Base-by-base conservation (phyloP, 2,329 filamentous ascomycete genomes). In the Xylariomycetidae sp. region DNA sequence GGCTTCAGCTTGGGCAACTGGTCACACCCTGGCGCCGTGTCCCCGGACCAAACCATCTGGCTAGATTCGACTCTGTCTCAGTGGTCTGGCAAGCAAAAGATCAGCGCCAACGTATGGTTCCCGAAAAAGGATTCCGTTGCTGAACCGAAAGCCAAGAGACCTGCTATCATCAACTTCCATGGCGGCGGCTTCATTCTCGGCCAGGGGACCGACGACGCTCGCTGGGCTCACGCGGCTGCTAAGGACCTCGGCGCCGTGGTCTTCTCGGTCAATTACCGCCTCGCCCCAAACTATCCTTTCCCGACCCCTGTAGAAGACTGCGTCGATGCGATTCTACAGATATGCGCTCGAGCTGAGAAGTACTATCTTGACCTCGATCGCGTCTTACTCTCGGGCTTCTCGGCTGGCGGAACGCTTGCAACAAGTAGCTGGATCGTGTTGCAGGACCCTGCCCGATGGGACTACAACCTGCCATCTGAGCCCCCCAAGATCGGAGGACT, bases 111-210 rank as follows among this genome's bases (percentile, higher is more conserved):
- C 27, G 35, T 54, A 22, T 54, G 43, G 50, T 20, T 35, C 4
- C 43, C 41, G 6, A 14, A 28, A 5, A 23, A 23, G 20, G 8
- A 8, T 12, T 23, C 20, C 8, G 8, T 12, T 8, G 8, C 20
- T 8, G 20, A 12, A 12, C 20, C 20, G 8, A 12, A 23, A 12
- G 8, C 20, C 8, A 12, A 12, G 20, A 32, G 66, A 30, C 66
- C 76, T 1, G 72, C 70, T 13, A 61, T 83, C 20, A 67, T 82
- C 46, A 79, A 80, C 50, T 78, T 80, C 47, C 79, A 83, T 47
- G 78, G 78, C 22, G 79, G 79, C 19, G 79, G 79, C 5, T 82
- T 79, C 58, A 73, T 77, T 9, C 59, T 81, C 14, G 79, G 79
- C 9, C 65, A 68, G 29, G 75, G 69, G 4, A 79, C 74, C 6